Base-by-base conservation (phyloP, 2,329 filamentous ascomycete genomes). In the Fusarium anthophilum region DNA sequence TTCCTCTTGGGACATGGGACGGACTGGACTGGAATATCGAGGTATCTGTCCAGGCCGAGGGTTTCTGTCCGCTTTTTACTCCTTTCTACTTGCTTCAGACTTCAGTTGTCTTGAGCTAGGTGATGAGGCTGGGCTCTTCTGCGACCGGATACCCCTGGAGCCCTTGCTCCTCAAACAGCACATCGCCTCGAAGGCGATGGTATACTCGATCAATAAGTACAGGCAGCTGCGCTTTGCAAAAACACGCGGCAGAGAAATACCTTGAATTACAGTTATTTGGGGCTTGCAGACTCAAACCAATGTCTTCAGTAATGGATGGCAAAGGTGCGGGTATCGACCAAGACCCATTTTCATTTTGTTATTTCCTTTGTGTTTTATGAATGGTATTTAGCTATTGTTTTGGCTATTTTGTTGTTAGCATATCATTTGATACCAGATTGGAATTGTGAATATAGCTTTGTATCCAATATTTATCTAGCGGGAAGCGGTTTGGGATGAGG, bases 381-480 rank as follows among this genome's bases (percentile, higher is more conserved):
- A 62, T 57, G 51, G 47, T 13, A 15, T 14, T 20, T 48, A 45
- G 50, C 41, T 61, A 28, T 43, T 11, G 22, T 57, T 30, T 43
- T 50, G 22, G 30, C 17, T 38, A 24, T 54, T 70, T 55, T 74
- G 47, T 63, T 28, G 37, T 55, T 51, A 54, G 62, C n/a, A 63
- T 30, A 32, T 45, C 39, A 45, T 58, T 54, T 75, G 72, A 73
- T 74, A 73, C 72, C 69, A 74, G 66, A 74, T 73, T 74, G 72
- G 61, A 73, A 69, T 73, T 66, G 64, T 48, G 57, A 39, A 59
- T 48, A 62, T 62, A 61, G 26, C 50, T 47, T 63, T 62, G 32
- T 63, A 44, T 57, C 41, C 50, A 44, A 28, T 61, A 45, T 68
- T 57, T 74, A 54, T 61, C 43, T 68, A 45, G 37, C 50, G 41